These are phyloP conservation scores for Verticillium nubilum DNA, from an alignment of 2,329 filamentous ascomycete species.

Conservation along the genomic window DNA sequence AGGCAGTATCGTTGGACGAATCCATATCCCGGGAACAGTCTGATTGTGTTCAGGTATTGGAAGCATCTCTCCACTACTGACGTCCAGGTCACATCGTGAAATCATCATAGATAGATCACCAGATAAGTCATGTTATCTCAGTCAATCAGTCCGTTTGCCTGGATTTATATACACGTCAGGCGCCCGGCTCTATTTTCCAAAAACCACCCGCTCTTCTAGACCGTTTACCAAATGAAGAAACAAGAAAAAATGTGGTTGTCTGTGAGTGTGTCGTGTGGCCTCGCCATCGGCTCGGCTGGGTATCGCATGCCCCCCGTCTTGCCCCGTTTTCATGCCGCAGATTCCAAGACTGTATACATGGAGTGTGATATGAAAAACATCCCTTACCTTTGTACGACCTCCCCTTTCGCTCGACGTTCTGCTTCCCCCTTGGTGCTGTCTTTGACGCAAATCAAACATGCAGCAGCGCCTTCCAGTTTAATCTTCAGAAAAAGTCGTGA, in stretches of 20 bases:
- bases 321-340: neutral
- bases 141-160: neutral
- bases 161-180: neutral
- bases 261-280: neutral
- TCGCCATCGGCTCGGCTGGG: neutral
- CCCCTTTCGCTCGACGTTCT: neutral
- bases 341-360: neutral
- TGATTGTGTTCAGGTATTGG: neutral
- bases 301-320: neutral
- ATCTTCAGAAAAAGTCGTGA: neutral
- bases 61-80: neutral
- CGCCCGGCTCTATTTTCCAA: neutral
- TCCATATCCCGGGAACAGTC: too few relatives aligned
- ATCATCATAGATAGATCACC: neutral
- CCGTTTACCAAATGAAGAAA: neutral
- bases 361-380: neutral
- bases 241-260: neutral
- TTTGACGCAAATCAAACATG: neutral
- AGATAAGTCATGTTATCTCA: neutral
- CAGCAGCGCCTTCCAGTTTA: neutral
- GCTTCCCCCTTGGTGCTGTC: neutral
- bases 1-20: too few relatives aligned
- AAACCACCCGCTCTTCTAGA: neutral
- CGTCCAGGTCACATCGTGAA: neutral
- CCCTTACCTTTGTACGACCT: neutral